These are phyloP conservation scores for Inga oerstediana DNA, from an alignment of 306 rosid species.

Conservation along the genomic window DNA sequence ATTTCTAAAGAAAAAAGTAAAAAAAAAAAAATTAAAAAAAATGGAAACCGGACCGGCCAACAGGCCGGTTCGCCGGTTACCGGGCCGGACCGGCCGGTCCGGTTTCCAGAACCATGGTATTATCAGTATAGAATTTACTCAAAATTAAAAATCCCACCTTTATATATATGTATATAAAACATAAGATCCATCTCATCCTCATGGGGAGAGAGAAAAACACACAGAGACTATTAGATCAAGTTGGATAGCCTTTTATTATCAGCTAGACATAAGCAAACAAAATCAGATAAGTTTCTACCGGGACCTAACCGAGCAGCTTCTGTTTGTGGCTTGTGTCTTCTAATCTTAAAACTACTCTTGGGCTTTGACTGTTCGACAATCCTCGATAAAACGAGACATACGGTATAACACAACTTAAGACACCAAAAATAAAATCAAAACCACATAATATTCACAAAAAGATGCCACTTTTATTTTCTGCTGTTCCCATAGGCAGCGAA, in stretches of 20 bases:
- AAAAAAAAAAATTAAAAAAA: no score
- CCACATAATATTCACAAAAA: background rate
- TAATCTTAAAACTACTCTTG: background rate
- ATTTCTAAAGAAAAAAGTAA: no score
- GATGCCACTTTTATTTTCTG: conserved; percentile 1
- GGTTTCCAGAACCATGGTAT: no score
- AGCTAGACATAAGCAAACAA: conserved; percentile 25
- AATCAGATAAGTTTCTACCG: background rate
- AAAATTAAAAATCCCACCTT: no score
- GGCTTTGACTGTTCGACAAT: background rate
- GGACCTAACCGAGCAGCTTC: background rate
- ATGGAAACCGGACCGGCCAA: no score
- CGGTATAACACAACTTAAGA: background rate
- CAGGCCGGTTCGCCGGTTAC: no score
- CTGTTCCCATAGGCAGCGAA: conserved; percentile 38
- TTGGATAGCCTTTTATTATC: conserved; percentile 3
- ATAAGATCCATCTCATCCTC: background rate
- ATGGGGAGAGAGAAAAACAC: background rate
- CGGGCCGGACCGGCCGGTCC: no score
- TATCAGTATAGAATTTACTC: no score
- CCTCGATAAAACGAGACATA: background rate
- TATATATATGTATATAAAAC: no score
- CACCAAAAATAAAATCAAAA: conserved; percentile 28
- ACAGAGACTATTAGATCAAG: background rate
- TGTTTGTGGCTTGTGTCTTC: background rate